Base-by-base conservation (phyloP, 1,139 yeast species). In the Blastobotrys serpentis region DNA sequence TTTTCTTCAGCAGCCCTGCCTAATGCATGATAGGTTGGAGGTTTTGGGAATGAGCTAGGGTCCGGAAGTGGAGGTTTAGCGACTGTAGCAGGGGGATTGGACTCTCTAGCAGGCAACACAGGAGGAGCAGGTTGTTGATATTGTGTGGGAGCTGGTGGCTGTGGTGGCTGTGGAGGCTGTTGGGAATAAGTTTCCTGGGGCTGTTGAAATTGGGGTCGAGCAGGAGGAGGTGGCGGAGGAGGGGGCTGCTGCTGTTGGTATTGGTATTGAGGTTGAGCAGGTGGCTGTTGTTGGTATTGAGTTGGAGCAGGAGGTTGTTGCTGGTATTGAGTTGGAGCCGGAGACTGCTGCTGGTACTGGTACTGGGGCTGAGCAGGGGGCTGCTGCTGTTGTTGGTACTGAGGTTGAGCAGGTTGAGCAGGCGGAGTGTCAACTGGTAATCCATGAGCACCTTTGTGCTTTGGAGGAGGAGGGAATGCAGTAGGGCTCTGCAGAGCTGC, bases 391-490 rank as follows among this genome's bases (percentile, higher is more conserved):
- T 42, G 46, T 40, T 16, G 55, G 16, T 41, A 46, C 42, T 36
- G 52, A 23, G 43, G 50, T 17, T 34, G 44, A 10, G 21, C 23
- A 23, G 39, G 41, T 6, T 5, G 26, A 10, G 26, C 8, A 6
- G 26, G 26, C 8, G 26, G 26, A 23, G n/a, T n/a, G n/a, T 44
- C 69, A 38, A 48, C 53, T 44, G 71, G 70, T 5, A 68, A 73
- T 2, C 75, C 71, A 46, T 62, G 61, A 30, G 58, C 59, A 6
- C 59, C 54, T 50, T 70, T 47, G 47, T 65, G 63, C 70, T 69
- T 56, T 0, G 84, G 85, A 1, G 84, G 85, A 1, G 82, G 75
- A 10, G 84, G 82, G 50, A 79, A 72, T 10, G 65, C 50, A 3
- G 60, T 56, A 6, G 79, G 75, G 53, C 75, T 75, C 29, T 62